These are phyloP conservation scores for Arabidopsis hybrid DNA, from an alignment of 441 rosid species.

Conservation along the genomic window DNA sequence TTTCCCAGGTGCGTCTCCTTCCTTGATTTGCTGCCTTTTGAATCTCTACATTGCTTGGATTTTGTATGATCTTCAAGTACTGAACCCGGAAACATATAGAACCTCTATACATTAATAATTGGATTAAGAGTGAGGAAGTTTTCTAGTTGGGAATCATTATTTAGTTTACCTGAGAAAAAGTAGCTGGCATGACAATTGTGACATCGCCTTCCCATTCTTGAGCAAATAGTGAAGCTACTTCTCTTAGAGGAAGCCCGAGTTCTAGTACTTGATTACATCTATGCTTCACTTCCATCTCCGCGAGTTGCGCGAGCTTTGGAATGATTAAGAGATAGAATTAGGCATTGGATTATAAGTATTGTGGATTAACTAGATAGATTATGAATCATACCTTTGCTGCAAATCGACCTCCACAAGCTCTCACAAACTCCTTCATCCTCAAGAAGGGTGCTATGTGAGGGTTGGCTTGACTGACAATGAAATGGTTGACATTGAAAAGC, in stretches of 20 bases:
- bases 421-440: conserved; percentile 81
- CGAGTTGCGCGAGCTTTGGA: conserved; percentile 82
- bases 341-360: not conserved
- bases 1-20: conserved; percentile 98
- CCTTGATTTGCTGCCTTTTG: conserved; percentile 96
- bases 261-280: conserved; percentile 85
- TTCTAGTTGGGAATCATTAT: not conserved
- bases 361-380: conserved; percentile 6
- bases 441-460: conserved; percentile 90
- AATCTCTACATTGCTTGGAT: conserved; percentile 78
- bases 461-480: conserved; percentile 95
- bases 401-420: conserved; percentile 89
- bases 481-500: conserved; percentile 94
- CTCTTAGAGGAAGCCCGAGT: conserved; percentile 89
- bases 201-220: conserved; percentile 99
- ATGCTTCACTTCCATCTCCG: conserved; percentile 97
- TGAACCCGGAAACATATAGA: conserved; percentile 37
- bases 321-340: conserved; percentile 33
- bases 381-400: conserved; percentile 82
- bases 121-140: conserved; percentile 6
- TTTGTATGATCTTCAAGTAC: conserved; percentile 88
- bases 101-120: not conserved
- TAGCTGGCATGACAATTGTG: conserved; percentile 96
- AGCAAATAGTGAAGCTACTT: conserved; percentile 83
- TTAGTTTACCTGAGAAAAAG: conserved; percentile 77